Evolutionary conservation across 73 alveolate genomes (phyloP), one percentile per base, ranked within the genome.

Genomic region (Breviolum minutum): DNA sequence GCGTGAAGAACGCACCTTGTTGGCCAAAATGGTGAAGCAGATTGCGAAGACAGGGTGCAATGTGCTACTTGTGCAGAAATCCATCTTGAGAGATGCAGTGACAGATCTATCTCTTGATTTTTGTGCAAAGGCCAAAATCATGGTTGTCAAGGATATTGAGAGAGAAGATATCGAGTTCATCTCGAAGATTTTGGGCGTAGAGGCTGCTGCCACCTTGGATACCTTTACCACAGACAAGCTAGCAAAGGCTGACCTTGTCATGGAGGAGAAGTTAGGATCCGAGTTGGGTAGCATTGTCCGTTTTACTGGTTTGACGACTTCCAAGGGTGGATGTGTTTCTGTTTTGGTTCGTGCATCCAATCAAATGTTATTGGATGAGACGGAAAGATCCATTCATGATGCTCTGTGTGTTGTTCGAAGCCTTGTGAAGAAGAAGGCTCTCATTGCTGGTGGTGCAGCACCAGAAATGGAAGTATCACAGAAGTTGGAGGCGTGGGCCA

Each of bases 391-490:
- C 48, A 99, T 99, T 92, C 99, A 99, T 99, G 99, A 99, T 99
- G 99, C 99, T 64, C 99, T 99, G 81, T 99, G 99, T 95, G 99
- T 99, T 40, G 99, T 99, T 95, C 99, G 99, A 99, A 99, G 99
- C 85, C 99, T 99, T 69, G 99, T 99, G 76, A 99, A 99, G 99
- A 99, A 99, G 99, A 80, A 95, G 95, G 99, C 99, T 74, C 99
- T 99, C 94, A 99, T 99, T 60, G 99, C 99, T 13, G 99, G 99
- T 22, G 99, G 99, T 68, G 99, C 99, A 13, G 99, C 99, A 11
- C 99, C 99, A 32, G 99, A 99, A 99, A 99, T 99, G 99, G 99
- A 99, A 99, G 99, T 99, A 74, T 99, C 99, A 68, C 99, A 99
- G 80, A 99, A 99, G 99, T 99, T 99, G 94, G 98, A 99, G 7